Evolutionary conservation across 768 basidiomycete species (phyloP).

Genomic region (Tephrocybe sp.): DNA sequence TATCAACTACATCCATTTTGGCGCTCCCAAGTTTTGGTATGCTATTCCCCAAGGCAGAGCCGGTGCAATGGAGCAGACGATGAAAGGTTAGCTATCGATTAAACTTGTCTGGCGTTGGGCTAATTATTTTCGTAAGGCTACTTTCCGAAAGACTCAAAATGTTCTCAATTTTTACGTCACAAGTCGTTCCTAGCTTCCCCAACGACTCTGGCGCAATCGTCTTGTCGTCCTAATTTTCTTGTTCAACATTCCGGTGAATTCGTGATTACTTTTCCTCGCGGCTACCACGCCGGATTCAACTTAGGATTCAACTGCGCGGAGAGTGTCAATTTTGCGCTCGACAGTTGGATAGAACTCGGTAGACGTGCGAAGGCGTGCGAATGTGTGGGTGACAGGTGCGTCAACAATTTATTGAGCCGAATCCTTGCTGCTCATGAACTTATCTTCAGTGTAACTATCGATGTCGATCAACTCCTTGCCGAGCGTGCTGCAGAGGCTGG

Average conservation of each 20-base stretch:
- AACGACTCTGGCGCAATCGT: constrained; percentile 71
- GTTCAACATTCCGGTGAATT: constrained; percentile 96
- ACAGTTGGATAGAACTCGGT: constrained; percentile 91
- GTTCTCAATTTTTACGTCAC: constrained; percentile 94
- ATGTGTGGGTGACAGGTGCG: constrained; percentile 74
- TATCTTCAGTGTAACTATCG: constrained; percentile 77
- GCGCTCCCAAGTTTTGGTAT: constrained; percentile 97
- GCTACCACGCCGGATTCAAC: constrained; percentile 98
- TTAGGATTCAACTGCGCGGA: constrained; percentile 96
- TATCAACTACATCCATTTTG: constrained; percentile 99
- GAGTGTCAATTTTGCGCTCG: constrained; percentile 94
- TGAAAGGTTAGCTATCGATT: constrained; percentile 62
- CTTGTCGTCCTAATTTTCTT: constrained; percentile 80
- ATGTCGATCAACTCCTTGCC: constrained; percentile 82
- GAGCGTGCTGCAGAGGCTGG: constrained; percentile 57
- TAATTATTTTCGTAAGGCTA: constrained; percentile 51
- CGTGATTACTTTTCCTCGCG: constrained; percentile 91
- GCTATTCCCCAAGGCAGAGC: constrained; percentile 89
- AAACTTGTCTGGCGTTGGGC: constrained; percentile 3
- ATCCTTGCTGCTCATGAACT: background rate
- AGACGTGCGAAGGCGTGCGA: constrained; percentile 74
- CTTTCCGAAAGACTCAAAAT: constrained; percentile 86
- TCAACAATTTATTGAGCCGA: background rate
- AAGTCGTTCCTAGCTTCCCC: constrained; percentile 96
- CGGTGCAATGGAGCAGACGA: constrained; percentile 79